Evolutionary conservation across 495 filamentous ascomycete species (phyloP).

Genomic region (Aspergillus diversus): DNA sequence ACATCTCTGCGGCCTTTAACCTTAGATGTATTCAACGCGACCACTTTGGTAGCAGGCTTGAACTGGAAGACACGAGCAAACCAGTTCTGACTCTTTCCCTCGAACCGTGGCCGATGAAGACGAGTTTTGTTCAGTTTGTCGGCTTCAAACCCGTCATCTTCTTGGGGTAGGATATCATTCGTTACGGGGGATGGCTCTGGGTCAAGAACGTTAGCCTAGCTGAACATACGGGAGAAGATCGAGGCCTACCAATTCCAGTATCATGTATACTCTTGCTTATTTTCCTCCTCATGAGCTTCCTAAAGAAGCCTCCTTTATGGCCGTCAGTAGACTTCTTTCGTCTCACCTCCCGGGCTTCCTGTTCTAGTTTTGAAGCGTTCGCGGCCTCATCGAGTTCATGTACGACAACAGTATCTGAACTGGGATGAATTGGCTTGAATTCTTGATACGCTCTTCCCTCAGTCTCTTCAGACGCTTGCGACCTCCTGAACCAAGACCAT

Average conservation of each 20-base stretch:
- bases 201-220: slow-evolving; percentile 1
- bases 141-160: slow-evolving; percentile 20
- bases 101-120: slow-evolving; percentile 7
- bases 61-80: slow-evolving; percentile 85
- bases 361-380: neutral
- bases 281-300: slow-evolving; percentile 41
- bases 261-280: slow-evolving; percentile 26
- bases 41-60: slow-evolving; percentile 72
- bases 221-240: slow-evolving; percentile 27
- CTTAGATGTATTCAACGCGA: slow-evolving; percentile 74
- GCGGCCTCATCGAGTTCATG: slow-evolving; percentile 24
- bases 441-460: slow-evolving; percentile 25
- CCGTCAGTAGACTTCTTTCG: slow-evolving; percentile 7
- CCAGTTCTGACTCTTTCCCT: slow-evolving; percentile 65
- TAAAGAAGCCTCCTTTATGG: slow-evolving; percentile 27
- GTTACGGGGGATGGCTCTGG: slow-evolving; percentile 16
- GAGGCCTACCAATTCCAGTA: neutral
- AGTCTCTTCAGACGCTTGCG: slow-evolving; percentile 43
- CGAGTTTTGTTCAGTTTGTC: slow-evolving; percentile 24
- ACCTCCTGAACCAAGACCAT: slow-evolving; percentile 68
- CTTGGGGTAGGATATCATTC: slow-evolving; percentile 25
- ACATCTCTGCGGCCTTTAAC: slow-evolving; percentile 74
- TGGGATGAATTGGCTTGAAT: slow-evolving; percentile 28
- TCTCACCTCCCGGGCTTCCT: slow-evolving; percentile 20
- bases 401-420: slow-evolving; percentile 32